Evolutionary conservation across 192 early-diverging fungal genomes (phyloP).

Genomic region (Podila epigama): DNA sequence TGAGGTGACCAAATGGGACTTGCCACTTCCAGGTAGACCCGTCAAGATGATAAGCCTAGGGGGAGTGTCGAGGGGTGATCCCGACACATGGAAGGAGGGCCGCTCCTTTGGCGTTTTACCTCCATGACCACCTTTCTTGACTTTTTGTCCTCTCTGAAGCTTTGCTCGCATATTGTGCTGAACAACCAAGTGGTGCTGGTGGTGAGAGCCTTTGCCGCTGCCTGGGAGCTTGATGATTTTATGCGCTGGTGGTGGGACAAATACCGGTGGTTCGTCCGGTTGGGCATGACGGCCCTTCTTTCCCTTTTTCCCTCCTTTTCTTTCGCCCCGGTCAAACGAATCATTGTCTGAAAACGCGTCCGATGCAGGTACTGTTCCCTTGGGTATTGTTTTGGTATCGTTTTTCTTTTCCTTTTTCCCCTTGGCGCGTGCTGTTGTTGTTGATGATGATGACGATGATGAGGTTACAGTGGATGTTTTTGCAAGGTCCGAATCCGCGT

Average conservation of each 20-base stretch:
- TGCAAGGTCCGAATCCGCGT: neutral
- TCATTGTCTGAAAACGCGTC: slow-evolving; percentile 28
- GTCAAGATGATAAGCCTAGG: slow-evolving; percentile 29
- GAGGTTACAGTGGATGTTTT: neutral
- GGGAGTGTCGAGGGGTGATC: slow-evolving; percentile 20
- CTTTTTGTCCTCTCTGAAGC: slow-evolving; percentile 42
- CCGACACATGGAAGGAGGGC: slow-evolving; percentile 22
- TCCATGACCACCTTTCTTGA: slow-evolving; percentile 25
- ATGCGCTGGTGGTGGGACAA: slow-evolving; percentile 33
- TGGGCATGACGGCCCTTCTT: slow-evolving; percentile 10
- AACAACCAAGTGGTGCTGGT: slow-evolving; percentile 41
- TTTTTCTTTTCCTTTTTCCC: slow-evolving; percentile 26
- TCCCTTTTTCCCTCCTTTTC: slow-evolving; percentile 42
- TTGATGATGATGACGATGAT: neutral
- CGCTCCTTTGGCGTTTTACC: slow-evolving; percentile 34
- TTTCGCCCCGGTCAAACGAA: slow-evolving; percentile 12
- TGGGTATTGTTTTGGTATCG: neutral
- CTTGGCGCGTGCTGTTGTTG: neutral
- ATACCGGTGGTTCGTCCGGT: slow-evolving; percentile 15
- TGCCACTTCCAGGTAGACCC: slow-evolving; percentile 38
- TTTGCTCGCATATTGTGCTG: slow-evolving; percentile 44
- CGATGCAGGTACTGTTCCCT: neutral
- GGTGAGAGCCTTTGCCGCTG: slow-evolving; percentile 21
- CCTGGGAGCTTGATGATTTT: slow-evolving; percentile 47
- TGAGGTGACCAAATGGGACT: slow-evolving; percentile 21